Evolutionary conservation across 495 filamentous ascomycete genomes (phyloP), one percentile per base, ranked within the genome.

Genomic region (Hyaloscypha finlandica): DNA sequence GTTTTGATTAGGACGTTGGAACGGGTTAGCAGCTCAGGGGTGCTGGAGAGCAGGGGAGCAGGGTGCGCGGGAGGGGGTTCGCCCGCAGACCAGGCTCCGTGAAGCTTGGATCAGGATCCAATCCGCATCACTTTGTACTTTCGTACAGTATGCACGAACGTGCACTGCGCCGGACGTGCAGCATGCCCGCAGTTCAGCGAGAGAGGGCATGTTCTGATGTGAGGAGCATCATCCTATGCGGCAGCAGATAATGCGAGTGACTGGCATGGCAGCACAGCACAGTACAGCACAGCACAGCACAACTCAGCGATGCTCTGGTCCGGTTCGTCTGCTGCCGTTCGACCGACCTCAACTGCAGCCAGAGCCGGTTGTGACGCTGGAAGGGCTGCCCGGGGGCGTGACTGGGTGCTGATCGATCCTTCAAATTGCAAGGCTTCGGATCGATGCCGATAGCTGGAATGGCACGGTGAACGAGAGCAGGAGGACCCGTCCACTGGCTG

Each of bases 371-470:
- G 42, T 19, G 4, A 48, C 42, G 29, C 9, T 31, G 53, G 20
- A 19, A n/a, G 1, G 6, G 22, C 53, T 20, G 53, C 9, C 6
- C 9, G 30, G 56, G 31, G 56, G 19, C n/a, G 30, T 33, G 29
- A 59, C 30, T 32, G 30, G 56, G 30, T 59, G 56, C 25, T 59
- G 56, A 25, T 5, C 11, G 29, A 59, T 59, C 56, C 56, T 37
- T 8, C 32, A 37, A 59, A 37, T 59, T 59, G 32, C 56, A 32
- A 59, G 56, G 56, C 56, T 59, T 59, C 56, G 56, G 56, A 59
- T 59, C n/a, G 56, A 59, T 12, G 56, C 56, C 56, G 30, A 59
- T 29, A 11, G 11, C n/a, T 4, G 14, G 11, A 48, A 19, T 11
- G 42, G 42, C 42, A 48, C 42, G 42, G 11, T 19, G 11, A 48